Conservation (phyloP, 148 eudicot species). For the Chenopodium quinoa region DNA sequence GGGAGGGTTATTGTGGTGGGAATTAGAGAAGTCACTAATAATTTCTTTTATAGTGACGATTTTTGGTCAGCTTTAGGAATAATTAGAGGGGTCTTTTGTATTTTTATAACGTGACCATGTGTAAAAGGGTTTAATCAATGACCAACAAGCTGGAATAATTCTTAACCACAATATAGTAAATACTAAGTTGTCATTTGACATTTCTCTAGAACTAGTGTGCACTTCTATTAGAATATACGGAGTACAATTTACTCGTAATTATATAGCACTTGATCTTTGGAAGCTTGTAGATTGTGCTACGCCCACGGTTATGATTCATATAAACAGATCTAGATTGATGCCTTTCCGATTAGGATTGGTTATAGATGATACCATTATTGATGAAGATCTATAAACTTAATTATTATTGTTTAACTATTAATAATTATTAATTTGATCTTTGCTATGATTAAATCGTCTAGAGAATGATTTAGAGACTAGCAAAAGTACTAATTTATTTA, state of each 20-base stretch:
- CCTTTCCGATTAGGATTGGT: background rate
- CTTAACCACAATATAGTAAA: background rate
- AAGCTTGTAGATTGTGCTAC: background rate
- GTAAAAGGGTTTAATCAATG: slow-evolving; percentile 15
- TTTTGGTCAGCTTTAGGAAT: background rate
- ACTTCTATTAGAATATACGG: background rate
- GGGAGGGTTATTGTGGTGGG: background rate
- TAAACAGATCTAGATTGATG: background rate
- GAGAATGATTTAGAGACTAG: background rate
- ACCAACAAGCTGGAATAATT: slow-evolving; percentile 10
- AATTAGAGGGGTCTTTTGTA: background rate
- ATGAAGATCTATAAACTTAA: background rate
- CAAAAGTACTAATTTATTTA: background rate
- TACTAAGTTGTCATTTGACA: background rate
- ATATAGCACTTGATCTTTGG: background rate
- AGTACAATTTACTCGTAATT: no score
- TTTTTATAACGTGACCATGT: background rate
- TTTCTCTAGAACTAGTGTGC: background rate
- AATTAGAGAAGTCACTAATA: background rate
- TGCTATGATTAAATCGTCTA: background rate
- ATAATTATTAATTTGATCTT: background rate
- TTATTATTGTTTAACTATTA: background rate
- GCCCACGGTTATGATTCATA: background rate
- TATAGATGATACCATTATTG: background rate
- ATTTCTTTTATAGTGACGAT: background rate